These are phyloP conservation scores for Hymenoscyphus occultus DNA, from an alignment of 2,329 filamentous ascomycete species.

Conservation along the genomic window DNA sequence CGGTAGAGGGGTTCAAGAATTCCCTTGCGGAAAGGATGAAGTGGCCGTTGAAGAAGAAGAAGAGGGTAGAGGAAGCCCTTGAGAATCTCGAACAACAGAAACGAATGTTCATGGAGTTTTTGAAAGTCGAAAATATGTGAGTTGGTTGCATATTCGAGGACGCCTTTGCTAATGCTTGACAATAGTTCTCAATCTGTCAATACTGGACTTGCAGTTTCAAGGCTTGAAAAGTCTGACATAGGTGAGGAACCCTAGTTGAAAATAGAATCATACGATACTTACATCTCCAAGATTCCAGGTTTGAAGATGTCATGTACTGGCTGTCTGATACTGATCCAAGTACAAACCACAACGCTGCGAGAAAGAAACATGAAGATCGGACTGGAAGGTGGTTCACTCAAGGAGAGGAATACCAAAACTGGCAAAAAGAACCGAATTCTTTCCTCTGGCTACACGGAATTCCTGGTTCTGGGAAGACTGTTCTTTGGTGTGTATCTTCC, in stretches of 20 bases:
- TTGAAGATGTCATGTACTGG: background rate
- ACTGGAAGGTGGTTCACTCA: conserved; percentile 38
- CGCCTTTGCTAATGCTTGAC: background rate
- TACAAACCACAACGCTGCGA: background rate
- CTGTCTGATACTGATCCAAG: background rate
- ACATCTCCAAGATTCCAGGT: background rate
- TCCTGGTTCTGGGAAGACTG: conserved; percentile 7
- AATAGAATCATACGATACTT: background rate
- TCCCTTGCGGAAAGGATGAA: background rate
- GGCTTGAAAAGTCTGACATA: background rate
- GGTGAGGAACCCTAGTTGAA: background rate
- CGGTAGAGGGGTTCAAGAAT: background rate
- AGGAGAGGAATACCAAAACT: conserved; percentile 6
- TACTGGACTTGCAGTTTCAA: background rate
- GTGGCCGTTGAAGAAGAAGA: background rate
- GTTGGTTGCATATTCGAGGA: background rate
- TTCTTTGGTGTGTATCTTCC: background rate
- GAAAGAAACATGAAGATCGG: background rate
- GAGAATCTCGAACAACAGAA: background rate
- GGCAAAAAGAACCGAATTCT: background rate
- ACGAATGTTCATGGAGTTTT: background rate
- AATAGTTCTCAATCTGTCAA: background rate
- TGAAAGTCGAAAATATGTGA: background rate
- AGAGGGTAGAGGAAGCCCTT: background rate
- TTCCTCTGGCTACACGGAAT: conserved; percentile 13